Evolutionary conservation across 176 grass and related monocot species (phyloP).

Genomic region (bread wheat (Triticum aestivum)): DNA sequence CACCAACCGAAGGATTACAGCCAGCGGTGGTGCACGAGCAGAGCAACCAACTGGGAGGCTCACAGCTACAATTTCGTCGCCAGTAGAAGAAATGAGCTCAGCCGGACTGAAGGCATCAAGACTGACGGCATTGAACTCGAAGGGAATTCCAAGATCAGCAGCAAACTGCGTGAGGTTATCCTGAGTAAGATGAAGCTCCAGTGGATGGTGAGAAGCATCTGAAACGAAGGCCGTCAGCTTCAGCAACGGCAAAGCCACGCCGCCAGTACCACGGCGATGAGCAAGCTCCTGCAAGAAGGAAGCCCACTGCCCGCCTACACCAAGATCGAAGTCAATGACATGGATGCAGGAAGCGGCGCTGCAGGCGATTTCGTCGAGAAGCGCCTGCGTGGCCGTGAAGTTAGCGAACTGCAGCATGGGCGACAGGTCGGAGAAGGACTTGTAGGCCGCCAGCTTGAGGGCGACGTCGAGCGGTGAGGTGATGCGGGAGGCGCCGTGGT

Average conservation of each 20-base stretch:
- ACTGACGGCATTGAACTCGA: slow-evolving; percentile 62
- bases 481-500: slow-evolving; percentile 27
- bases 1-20: slow-evolving; percentile 57
- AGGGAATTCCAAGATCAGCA: slow-evolving; percentile 57
- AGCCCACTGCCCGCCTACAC: slow-evolving; percentile 77
- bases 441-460: slow-evolving; percentile 72
- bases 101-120: slow-evolving; percentile 54
- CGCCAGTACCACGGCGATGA: slow-evolving; percentile 30
- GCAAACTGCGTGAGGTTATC: slow-evolving; percentile 82
- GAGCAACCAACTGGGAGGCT: slow-evolving; percentile 67
- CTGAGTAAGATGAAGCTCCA: slow-evolving; percentile 69
- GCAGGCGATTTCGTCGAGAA: slow-evolving; percentile 66
- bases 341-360: slow-evolving; percentile 55
- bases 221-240: slow-evolving; percentile 75
- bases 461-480: slow-evolving; percentile 56
- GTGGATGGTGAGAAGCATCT: slow-evolving; percentile 48
- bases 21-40: slow-evolving; percentile 46
- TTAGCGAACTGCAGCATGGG: slow-evolving; percentile 78
- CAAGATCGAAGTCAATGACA: slow-evolving; percentile 86
- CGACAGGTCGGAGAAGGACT: slow-evolving; percentile 78
- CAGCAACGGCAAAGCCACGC: slow-evolving; percentile 37
- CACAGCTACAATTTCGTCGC: slow-evolving; percentile 66
- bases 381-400: slow-evolving; percentile 75
- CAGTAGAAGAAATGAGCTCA: slow-evolving; percentile 38
- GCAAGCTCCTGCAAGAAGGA: slow-evolving; percentile 92